Evolutionary conservation across 352 stramenopile species (phyloP).

Genomic region (Pythium dissotocum): DNA sequence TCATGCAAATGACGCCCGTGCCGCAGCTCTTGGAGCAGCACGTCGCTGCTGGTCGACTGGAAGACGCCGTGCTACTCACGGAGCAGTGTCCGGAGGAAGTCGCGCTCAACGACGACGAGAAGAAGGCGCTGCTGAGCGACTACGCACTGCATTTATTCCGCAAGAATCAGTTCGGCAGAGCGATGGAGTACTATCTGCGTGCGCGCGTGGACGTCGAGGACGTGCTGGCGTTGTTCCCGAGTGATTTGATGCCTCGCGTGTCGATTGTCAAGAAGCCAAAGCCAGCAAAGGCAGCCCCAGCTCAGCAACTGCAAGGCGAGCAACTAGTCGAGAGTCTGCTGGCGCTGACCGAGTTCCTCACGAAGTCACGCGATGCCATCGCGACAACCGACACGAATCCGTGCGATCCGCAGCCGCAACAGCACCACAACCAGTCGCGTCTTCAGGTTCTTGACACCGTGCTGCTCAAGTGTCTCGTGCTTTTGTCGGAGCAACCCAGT

Average conservation of each 20-base stretch:
- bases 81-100: conserved; percentile 71
- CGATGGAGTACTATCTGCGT: conserved; percentile 66
- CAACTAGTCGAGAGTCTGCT: conserved; percentile 54
- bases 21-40: conserved; percentile 49
- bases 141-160: conserved; percentile 65
- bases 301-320: conserved; percentile 36
- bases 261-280: conserved; percentile 18
- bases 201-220: conserved; percentile 53
- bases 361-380: conserved; percentile 36
- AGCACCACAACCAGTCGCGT: conserved; percentile 21
- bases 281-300: neutral
- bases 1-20: conserved; percentile 59
- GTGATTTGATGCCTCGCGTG: conserved; percentile 63
- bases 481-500: conserved; percentile 51
- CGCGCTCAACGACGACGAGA: conserved; percentile 53
- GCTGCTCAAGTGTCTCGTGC: conserved; percentile 77
- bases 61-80: conserved; percentile 66
- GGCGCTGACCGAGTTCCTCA: conserved; percentile 55
- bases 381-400: neutral
- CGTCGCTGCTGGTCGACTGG: conserved; percentile 35
- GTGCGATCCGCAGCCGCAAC: conserved; percentile 6
- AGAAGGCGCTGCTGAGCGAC: conserved; percentile 50
- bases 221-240: conserved; percentile 69
- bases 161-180: conserved; percentile 35
- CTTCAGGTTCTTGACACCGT: conserved; percentile 78